These are phyloP conservation scores for Beta macrorhiza DNA, from an alignment of 179 eudicot species.

Conservation along the genomic window DNA sequence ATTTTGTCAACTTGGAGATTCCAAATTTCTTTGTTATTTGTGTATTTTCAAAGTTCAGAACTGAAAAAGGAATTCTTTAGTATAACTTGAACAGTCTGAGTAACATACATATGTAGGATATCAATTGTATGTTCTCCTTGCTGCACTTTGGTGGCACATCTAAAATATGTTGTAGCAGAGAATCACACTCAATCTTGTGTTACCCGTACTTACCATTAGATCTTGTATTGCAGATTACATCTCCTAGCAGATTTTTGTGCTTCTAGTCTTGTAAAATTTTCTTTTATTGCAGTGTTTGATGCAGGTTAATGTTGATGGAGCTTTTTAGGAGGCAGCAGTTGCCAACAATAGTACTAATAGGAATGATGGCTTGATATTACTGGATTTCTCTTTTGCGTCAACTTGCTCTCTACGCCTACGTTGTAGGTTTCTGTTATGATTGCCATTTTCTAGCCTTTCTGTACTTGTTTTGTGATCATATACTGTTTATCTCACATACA, in stretches of 20 bases:
- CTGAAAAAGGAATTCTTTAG: neutral
- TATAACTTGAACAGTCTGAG: neutral
- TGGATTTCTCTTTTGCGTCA: constrained; percentile 32
- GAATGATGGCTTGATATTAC: constrained; percentile 24
- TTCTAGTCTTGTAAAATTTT: constrained; percentile 4
- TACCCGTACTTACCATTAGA: neutral
- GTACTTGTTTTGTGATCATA: neutral
- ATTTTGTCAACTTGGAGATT: neutral
- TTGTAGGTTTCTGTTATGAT: constrained; percentile 47
- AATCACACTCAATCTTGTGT: neutral
- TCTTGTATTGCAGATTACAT: neutral
- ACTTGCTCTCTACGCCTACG: constrained; percentile 38
- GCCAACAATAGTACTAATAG: constrained; percentile 29
- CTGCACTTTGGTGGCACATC: neutral
- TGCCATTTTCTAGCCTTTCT: constrained; percentile 23
- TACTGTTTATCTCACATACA: constrained; percentile 16
- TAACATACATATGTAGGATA: neutral
- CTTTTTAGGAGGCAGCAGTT: constrained; percentile 22
- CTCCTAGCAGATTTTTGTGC: neutral
- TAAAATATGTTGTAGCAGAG: neutral
- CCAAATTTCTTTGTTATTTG: neutral
- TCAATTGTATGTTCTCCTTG: neutral
- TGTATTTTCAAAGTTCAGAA: neutral
- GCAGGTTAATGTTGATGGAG: constrained; percentile 25
- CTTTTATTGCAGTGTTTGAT: constrained; percentile 39